Percentiles rank a stretch among this genome's conserved stretches.
Conservation (phyloP, 129 eudicot genomes). For the Rutidosis leptorrhynchoides region DNA sequence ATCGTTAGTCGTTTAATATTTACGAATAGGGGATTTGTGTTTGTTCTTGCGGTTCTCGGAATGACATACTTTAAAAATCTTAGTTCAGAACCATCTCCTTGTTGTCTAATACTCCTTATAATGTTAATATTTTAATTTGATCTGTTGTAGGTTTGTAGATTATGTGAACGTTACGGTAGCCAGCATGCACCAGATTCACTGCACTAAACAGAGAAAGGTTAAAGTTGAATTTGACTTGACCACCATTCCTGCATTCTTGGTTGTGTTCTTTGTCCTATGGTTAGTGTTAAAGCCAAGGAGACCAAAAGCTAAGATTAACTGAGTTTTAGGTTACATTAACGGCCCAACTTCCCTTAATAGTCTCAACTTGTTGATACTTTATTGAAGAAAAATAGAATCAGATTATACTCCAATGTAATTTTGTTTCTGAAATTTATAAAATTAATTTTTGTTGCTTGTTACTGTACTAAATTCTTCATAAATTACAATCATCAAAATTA, state of each 20-base stretch:
- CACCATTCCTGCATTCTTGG: constrained; percentile 79
- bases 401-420: constrained; percentile 28
- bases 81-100: not conserved
- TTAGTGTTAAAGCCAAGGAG: constrained; percentile 73
- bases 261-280: constrained; percentile 64
- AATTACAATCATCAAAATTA: not conserved
- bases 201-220: constrained; percentile 84
- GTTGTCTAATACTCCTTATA: constrained; percentile 6
- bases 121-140: not conserved
- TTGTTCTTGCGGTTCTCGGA: not conserved
- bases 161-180: constrained; percentile 67
- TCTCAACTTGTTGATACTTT: constrained; percentile 5
- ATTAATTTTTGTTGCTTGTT: constrained; percentile 19
- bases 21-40: not conserved
- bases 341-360: not conserved
- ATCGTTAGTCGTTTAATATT: constrained; percentile 28
- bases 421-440: constrained; percentile 13
- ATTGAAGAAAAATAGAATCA: constrained; percentile 30
- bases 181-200: constrained; percentile 76
- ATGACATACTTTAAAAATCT: too few species aligned
- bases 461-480: constrained; percentile 11
- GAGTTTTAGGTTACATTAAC: constrained; percentile 22
- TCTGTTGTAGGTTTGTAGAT: constrained; percentile 55
- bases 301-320: constrained; percentile 92
- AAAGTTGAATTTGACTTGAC: constrained; percentile 75